These are phyloP conservation scores for Pterocarpus macrocarpus DNA, from an alignment of 306 rosid genomes.

Conservation along the genomic window DNA sequence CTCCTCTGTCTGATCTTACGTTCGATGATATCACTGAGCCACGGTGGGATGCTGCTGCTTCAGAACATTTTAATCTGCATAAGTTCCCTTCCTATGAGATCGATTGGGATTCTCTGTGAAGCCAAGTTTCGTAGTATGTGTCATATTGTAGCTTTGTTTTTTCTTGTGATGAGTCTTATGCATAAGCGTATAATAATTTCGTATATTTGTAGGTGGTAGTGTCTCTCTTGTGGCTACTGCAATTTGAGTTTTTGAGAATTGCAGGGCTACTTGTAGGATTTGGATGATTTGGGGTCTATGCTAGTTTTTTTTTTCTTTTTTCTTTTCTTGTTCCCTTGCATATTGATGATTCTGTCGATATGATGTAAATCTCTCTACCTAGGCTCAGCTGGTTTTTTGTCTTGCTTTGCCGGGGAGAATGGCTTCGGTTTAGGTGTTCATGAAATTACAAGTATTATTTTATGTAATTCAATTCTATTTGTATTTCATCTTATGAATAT, in stretches of 20 bases:
- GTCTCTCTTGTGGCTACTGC: constrained; percentile 61
- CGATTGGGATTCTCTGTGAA: constrained; percentile 84
- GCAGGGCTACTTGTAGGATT: constrained; percentile 64
- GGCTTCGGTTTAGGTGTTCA: constrained; percentile 30
- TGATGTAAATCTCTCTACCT: constrained; percentile 59
- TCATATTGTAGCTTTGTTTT: neutral
- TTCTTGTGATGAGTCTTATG: neutral
- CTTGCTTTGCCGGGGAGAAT: constrained; percentile 61
- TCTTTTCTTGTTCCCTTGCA: no score
- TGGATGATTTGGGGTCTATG: constrained; percentile 8
- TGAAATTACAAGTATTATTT: neutral
- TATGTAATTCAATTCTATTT: constrained; percentile 45
- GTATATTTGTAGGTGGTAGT: constrained; percentile 32
- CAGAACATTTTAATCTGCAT: constrained; percentile 58
- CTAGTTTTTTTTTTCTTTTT: neutral
- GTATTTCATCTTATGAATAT: neutral
- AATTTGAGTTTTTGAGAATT: constrained; percentile 78
- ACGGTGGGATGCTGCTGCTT: constrained; percentile 59
- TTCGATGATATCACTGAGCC: constrained; percentile 68
- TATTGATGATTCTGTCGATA: constrained; percentile 49
- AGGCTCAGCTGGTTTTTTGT: constrained; percentile 71
- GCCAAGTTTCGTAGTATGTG: neutral
- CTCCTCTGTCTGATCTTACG: constrained; percentile 88
- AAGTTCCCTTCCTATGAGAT: constrained; percentile 95
- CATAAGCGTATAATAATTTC: neutral